Base-by-base conservation (phyloP, 2,329 filamentous ascomycete species). In the Colletotrichum salicis region DNA sequence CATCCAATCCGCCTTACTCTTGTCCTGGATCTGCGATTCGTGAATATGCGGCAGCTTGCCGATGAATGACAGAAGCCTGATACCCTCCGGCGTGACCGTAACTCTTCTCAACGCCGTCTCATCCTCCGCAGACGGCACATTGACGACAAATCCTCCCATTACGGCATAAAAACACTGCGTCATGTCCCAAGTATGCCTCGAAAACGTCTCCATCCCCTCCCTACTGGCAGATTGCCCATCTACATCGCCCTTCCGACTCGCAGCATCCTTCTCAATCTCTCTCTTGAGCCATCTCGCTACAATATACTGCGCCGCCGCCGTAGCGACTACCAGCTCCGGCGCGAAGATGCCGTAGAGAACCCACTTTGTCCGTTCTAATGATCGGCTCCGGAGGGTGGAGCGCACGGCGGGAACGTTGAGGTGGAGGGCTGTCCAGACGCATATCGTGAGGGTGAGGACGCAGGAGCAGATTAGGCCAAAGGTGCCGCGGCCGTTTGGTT, bases 371-470 rank as follows among this genome's bases (percentile, higher is more conserved):
- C 11, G 61, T 76, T 76, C 56, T 31, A 61, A 29, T 52, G 64
- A 56, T 60, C 73, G 37, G 52, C 57, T 35, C 70, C 58, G n/a
- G n/a, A 51, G 2, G 27, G 24, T 13, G 51, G 64, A 60, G 71
- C 70, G 27, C 65, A 52, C 19, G 31, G 74, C 60, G 15, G 78
- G 79, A 19, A 83, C 74, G 64, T 82, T 82, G 22, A 81, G 74
- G 65, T 82, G 79, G 6, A 82, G 64, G 19, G 79, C 78, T 12
- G 78, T 77, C 77, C 78, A 82, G 15, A 81, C 78, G 69, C 79
- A 82, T 7, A 82, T 72, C 3, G 75, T 72, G 1, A 82, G 71
- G 4, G 81, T 81, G 10, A 79, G 62, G 4, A 80, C 57, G 66
- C 81, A 82, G 19, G 76, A 78, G 64, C 76, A 76, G 8, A 82